Conservation (phyloP, 164 flowering plant genomes). For the Macadamia integrifolia region DNA sequence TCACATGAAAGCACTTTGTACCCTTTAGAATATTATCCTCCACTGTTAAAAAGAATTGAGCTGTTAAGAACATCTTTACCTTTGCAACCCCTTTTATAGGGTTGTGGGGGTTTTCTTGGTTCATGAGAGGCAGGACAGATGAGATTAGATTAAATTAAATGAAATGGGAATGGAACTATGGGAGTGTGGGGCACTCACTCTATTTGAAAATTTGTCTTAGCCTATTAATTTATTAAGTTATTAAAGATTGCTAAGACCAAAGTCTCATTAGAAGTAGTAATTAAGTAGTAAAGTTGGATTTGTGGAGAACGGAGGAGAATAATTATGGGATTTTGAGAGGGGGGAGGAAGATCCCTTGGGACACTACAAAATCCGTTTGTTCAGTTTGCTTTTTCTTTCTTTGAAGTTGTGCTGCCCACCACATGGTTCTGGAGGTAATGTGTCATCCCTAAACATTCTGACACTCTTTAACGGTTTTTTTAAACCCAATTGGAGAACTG, state of each 20-base stretch:
- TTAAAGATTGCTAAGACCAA: background rate
- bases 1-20: background rate
- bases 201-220: no score
- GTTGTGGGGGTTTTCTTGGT: no score
- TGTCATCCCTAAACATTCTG: conserved; percentile 3
- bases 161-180: no score
- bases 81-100: no score
- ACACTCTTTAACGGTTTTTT: conserved; percentile 17
- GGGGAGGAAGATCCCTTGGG: conserved; percentile 51
- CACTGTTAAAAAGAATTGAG: background rate
- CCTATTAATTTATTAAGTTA: no score
- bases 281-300: no score
- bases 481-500: conserved; percentile 2
- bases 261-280: background rate
- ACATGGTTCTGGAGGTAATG: conserved; percentile 26
- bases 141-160: no score
- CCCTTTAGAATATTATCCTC: background rate
- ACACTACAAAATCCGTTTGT: conserved; percentile 57
- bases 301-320: conserved; percentile 15
- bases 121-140: no score
- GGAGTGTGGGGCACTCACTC: no score
- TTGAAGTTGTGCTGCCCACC: conserved; percentile 33
- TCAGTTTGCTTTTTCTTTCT: conserved; percentile 20
- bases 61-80: background rate
- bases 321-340: conserved; percentile 30